Evolutionary conservation across 2,329 filamentous ascomycete species (phyloP), one percentile per base, ranked within the genome.

Genomic region (Cladosporium sp.): DNA sequence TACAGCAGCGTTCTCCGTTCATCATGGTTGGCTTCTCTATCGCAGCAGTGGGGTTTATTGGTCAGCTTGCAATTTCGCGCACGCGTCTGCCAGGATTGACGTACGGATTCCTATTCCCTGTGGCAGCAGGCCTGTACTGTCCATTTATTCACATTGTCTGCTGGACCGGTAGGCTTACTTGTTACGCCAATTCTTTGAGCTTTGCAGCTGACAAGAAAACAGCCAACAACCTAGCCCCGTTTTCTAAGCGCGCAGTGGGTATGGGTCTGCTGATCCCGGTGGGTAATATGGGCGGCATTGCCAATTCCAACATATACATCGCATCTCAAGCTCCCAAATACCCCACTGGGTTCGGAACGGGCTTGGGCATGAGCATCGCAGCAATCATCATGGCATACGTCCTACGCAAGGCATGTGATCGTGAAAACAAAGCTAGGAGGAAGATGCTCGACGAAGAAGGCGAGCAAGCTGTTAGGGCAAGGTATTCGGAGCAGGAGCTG

Each of bases 241-340:
- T 82, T 65, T 84, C 81, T 65, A 85, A 85, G 71, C 81, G 83
- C 23, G 79, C 82, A 1, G 80, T 82, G 35, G 78, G 80, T 3
- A 80, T 82, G 18, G 80, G 79, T 1, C 77, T 83, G 67, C 82
- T 84, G 68, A 80, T 85, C 35, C 79, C 76, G 0, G 75, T 85
- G n/a, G 83, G 83, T 0, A 84, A 85, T 72, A 40, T 80, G 10
- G 75, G 74, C 2, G 80, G 80, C 40, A 67, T 88, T 1, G 89
- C 91, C 84, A 87, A 88, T 0, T 88, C 87, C 5, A 91, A 91
- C 72, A 90, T 91, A 72, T 91, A 91, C 71, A 83, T 88, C 16
- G 67, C 74, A 0, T 72, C 77, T 60, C 82, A 85, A 67, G 75
- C 77, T 1, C 83, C 83, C 0, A 78, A 78, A 18, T 85, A 84